Conservation (phyloP, 768 basidiomycete genomes). For the Pleurotus sapidus region DNA sequence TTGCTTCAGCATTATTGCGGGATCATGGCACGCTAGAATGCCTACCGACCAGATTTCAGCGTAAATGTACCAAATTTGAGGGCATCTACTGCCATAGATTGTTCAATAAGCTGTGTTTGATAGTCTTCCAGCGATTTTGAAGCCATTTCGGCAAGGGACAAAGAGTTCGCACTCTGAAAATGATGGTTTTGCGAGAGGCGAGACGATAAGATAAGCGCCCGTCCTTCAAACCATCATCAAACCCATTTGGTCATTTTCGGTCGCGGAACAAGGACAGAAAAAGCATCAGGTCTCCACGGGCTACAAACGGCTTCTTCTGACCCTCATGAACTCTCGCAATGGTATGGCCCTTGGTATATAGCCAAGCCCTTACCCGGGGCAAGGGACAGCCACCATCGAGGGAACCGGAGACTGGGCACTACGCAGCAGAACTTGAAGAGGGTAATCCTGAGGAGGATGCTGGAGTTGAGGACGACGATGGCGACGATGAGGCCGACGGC, state of each 20-base stretch:
- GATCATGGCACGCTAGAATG: background rate
- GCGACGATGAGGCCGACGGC: constrained; percentile 13
- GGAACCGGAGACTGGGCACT: too few relatives aligned
- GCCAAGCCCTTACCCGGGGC: background rate
- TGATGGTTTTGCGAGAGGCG: background rate
- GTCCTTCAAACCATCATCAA: too few relatives aligned
- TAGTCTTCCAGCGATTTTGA: constrained; percentile 37
- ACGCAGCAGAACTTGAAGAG: too few relatives aligned
- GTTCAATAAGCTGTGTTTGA: constrained; percentile 65
- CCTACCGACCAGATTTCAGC: constrained; percentile 92
- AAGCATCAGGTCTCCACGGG: too few relatives aligned
- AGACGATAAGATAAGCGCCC: constrained; percentile 1
- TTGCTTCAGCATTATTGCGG: constrained; percentile 4
- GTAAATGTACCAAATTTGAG: constrained; percentile 91
- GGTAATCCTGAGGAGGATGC: background rate
- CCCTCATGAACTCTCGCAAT: background rate
- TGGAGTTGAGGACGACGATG: constrained; percentile 10
- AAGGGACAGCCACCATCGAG: background rate
- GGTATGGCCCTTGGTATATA: background rate
- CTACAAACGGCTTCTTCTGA: too few relatives aligned
- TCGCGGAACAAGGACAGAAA: too few relatives aligned
- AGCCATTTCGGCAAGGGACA: constrained; percentile 17
- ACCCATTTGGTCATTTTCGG: too few relatives aligned
- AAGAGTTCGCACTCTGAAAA: background rate
- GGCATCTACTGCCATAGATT: constrained; percentile 66